Conservation (phyloP, 2,329 filamentous ascomycete genomes). For the Trichoderma brevicompactum region DNA sequence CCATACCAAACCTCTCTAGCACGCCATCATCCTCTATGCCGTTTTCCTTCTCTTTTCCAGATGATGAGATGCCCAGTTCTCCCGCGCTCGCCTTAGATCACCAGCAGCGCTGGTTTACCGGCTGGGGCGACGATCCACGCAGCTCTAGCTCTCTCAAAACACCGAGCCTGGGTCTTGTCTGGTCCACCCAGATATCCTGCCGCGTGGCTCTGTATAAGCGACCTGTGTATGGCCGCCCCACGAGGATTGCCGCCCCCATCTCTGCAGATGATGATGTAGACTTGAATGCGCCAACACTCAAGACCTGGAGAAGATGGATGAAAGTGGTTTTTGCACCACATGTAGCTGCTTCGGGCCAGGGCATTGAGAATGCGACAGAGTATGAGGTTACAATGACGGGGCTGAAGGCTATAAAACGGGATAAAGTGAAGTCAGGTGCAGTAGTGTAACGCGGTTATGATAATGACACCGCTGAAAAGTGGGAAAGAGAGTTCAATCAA, state of each 20-base stretch:
- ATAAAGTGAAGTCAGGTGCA: neutral
- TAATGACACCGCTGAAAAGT: neutral
- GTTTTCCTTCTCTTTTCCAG: conserved; percentile 36
- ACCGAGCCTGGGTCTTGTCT: conserved; percentile 83
- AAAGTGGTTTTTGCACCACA: conserved; percentile 91
- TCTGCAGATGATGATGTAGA: conserved; percentile 49
- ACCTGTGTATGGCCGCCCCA: conserved; percentile 55
- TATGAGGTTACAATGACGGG: conserved; percentile 78
- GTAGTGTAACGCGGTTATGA: neutral
- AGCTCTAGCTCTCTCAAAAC: conserved; percentile 67
- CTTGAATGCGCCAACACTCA: conserved; percentile 51
- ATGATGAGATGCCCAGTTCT: conserved; percentile 42
- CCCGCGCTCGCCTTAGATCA: conserved; percentile 76
- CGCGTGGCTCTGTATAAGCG: conserved; percentile 81
- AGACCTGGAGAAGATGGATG: conserved; percentile 73
- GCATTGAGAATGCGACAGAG: conserved; percentile 60
- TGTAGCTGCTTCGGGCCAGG: conserved; percentile 57
- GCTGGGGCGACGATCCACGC: conserved; percentile 78
- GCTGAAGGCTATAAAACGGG: conserved; percentile 44
- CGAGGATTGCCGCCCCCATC: conserved; percentile 42
- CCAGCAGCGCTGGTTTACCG: conserved; percentile 93
- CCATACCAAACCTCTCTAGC: conserved; percentile 37
- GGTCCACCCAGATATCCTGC: conserved; percentile 85
- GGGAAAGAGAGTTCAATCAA: neutral
- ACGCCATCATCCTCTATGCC: conserved; percentile 49